A percentile compares a stretch with the other conserved stretches of the same genome.
These are phyloP conservation scores for Malania oleifera DNA, from an alignment of 164 flowering plant species.

Conservation along the genomic window DNA sequence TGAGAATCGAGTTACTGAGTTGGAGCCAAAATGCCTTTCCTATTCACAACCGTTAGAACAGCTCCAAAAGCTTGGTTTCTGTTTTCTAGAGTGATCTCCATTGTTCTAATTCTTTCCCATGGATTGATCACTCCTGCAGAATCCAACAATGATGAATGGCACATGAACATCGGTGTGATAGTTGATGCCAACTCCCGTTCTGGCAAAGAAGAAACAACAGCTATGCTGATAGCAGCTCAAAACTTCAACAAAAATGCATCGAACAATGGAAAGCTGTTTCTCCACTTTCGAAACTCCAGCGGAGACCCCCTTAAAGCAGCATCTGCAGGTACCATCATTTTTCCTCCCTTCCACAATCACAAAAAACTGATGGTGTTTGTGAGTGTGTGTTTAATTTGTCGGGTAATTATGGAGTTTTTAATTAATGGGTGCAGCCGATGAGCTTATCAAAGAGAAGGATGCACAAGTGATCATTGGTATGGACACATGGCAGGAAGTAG, in stretches of 20 bases:
- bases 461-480: slow-evolving; percentile 8
- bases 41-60: background rate
- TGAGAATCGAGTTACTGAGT: too few relatives aligned
- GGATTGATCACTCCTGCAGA: background rate
- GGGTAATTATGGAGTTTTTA: background rate
- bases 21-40: slow-evolving; percentile 12
- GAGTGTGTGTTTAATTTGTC: background rate
- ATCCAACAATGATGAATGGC: background rate
- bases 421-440: slow-evolving; percentile 12
- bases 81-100: background rate
- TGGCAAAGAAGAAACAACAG: slow-evolving; percentile 27
- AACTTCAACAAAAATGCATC: slow-evolving; percentile 11
- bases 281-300: slow-evolving; percentile 4
- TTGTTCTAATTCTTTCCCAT: background rate
- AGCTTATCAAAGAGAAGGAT: slow-evolving; percentile 9
- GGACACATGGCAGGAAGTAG: slow-evolving; percentile 11
- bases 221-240: slow-evolving; percentile 19
- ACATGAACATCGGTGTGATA: slow-evolving; percentile 14
- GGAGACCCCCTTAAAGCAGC: slow-evolving; percentile 15
- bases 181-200: slow-evolving; percentile 17
- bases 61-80: slow-evolving; percentile 2
- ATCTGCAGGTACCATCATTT: slow-evolving; percentile 13
- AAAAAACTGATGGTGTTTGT: too few relatives aligned
- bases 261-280: background rate
- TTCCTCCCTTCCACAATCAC: too few relatives aligned